Evolutionary conservation across 139 green algal species (phyloP).

Genomic region (Chlorella sp.): DNA sequence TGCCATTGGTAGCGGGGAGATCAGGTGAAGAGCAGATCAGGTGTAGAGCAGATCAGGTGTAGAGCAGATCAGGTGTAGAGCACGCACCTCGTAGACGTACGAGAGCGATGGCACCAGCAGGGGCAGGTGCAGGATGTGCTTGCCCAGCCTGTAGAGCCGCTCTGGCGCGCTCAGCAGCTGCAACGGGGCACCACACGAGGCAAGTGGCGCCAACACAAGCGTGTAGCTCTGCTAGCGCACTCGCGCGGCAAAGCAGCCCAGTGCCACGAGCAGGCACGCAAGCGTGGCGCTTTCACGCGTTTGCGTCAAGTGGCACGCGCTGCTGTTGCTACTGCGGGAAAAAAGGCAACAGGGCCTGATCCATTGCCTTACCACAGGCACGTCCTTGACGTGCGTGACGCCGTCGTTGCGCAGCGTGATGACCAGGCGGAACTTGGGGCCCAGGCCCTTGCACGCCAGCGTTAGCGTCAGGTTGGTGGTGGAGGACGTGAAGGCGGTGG

Average conservation of each 20-base stretch:
- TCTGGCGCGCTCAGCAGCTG: slow-evolving; percentile 17
- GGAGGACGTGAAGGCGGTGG: slow-evolving; percentile 33
- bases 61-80: background rate
- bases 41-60: background rate
- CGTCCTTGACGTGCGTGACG: slow-evolving; percentile 21
- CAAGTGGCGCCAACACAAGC: too few species aligned
- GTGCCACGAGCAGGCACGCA: background rate
- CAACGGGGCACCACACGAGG: too few species aligned
- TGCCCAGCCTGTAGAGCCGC: slow-evolving; percentile 31
- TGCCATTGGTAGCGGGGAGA: background rate
- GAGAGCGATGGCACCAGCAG: slow-evolving; percentile 44
- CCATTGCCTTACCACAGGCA: slow-evolving; percentile 46
- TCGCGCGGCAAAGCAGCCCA: too few species aligned
- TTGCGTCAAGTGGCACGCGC: too few species aligned
- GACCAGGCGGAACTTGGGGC: slow-evolving; percentile 56
- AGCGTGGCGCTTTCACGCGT: background rate
- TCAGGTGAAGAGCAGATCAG: background rate
- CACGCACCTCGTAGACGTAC: slow-evolving; percentile 41
- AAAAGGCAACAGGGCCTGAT: too few species aligned
- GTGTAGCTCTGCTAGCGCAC: too few species aligned
- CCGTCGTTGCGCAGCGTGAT: slow-evolving; percentile 55
- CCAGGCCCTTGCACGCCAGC: slow-evolving; percentile 39
- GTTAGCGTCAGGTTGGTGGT: slow-evolving; percentile 44
- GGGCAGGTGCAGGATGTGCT: slow-evolving; percentile 30
- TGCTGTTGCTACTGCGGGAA: too few species aligned